phyloP scores from a whole-genome alignment of 805 yeast genomes.

The Metschnikowia anglica region DNA sequence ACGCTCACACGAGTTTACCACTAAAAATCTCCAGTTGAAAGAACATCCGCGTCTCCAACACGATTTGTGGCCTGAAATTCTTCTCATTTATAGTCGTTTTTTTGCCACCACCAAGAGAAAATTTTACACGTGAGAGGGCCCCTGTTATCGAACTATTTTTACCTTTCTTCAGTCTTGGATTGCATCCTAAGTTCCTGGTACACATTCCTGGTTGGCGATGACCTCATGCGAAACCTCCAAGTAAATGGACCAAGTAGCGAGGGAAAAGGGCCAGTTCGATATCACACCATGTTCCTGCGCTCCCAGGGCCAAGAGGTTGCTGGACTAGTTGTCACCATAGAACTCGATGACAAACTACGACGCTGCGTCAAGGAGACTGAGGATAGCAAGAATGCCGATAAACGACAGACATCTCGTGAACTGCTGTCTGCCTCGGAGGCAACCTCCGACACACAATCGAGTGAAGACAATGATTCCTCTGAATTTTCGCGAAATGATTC shows the following conservation, averaged over 20 bases:
- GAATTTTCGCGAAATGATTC: neutral
- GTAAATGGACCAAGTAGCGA: slow-evolving; percentile 17
- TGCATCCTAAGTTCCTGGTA: neutral
- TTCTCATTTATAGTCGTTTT: neutral
- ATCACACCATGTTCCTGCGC: slow-evolving; percentile 11
- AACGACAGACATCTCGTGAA: neutral
- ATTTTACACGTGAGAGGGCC: neutral
- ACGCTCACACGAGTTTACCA: neutral
- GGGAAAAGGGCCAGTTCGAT: slow-evolving; percentile 14
- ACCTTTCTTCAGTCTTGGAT: neutral
- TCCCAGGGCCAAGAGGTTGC: slow-evolving; percentile 6
- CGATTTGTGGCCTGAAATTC: neutral
- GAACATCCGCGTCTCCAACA: neutral
- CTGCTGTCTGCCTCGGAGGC: neutral
- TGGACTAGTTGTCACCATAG: slow-evolving; percentile 14
- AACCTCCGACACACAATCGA: neutral
- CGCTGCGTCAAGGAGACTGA: neutral
- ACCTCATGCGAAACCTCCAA: slow-evolving; percentile 15
- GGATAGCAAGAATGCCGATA: neutral
- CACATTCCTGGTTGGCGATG: slow-evolving; percentile 4
- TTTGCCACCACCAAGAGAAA: neutral
- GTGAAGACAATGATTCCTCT: neutral
- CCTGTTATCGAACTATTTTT: neutral
- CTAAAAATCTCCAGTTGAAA: neutral
- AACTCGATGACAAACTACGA: slow-evolving; percentile 15